Evolutionary conservation across 2,329 filamentous ascomycete species (phyloP).

Genomic region (Paecilomyces sp.): DNA sequence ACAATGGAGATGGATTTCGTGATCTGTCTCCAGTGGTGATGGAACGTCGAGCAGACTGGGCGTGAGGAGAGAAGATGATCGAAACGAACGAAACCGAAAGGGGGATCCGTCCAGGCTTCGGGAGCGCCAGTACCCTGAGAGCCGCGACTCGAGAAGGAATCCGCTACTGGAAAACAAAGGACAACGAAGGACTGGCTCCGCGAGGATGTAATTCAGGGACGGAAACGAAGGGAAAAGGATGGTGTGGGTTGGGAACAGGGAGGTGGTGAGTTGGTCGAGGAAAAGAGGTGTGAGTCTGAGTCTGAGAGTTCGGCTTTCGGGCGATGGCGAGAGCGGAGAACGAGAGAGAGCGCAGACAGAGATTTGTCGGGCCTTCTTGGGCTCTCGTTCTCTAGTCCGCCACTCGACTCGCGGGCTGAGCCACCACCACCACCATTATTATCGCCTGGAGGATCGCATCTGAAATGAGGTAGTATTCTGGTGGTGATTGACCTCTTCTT

Average conservation of each 20-base stretch:
- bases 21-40: slow-evolving; percentile 5
- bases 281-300: background rate
- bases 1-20: slow-evolving; percentile 4
- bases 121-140: background rate
- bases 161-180: background rate
- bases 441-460: background rate
- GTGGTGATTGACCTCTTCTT: background rate
- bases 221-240: background rate
- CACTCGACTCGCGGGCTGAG: background rate
- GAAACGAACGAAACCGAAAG: slow-evolving; percentile 4
- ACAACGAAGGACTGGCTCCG: background rate
- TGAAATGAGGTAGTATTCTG: background rate
- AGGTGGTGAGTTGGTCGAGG: background rate
- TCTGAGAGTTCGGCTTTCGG: background rate
- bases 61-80: slow-evolving; percentile 12
- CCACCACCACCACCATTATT: background rate
- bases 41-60: slow-evolving; percentile 11
- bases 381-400: background rate
- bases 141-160: background rate
- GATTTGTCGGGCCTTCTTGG: background rate
- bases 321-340: background rate
- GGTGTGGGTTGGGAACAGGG: background rate
- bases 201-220: background rate
- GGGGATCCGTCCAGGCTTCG: background rate
- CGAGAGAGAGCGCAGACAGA: background rate